phyloP scores from a whole-genome alignment of 164 flowering plant species.

The Umbellularia californica region DNA sequence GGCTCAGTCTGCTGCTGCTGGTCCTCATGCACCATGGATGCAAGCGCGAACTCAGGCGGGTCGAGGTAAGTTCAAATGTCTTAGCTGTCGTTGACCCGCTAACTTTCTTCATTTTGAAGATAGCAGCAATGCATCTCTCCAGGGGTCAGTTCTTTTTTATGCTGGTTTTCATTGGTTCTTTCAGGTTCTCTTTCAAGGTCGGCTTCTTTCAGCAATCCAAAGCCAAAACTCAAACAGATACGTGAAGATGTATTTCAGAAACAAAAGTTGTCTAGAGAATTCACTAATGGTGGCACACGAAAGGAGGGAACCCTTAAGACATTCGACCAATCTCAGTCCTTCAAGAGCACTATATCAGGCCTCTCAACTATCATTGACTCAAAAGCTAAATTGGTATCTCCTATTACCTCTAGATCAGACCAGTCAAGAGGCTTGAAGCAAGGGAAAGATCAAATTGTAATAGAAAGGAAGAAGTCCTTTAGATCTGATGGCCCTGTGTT shows the following conservation, averaged over 20 bases:
- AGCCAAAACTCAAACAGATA: slow-evolving; percentile 45
- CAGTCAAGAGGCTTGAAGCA: slow-evolving; percentile 45
- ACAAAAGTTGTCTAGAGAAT: too few relatives aligned
- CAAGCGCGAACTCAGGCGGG: slow-evolving; percentile 30
- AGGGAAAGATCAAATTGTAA: slow-evolving; percentile 32
- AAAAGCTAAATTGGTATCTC: slow-evolving; percentile 1
- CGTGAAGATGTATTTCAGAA: too few relatives aligned
- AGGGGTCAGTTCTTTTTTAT: not conserved
- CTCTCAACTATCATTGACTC: too few relatives aligned
- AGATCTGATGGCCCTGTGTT: slow-evolving; percentile 30
- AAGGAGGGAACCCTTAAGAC: too few relatives aligned
- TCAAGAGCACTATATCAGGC: too few relatives aligned
- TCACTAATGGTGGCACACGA: too few relatives aligned
- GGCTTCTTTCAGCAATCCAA: slow-evolving; percentile 47
- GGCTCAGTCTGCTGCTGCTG: slow-evolving; percentile 26
- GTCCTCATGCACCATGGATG: slow-evolving; percentile 11
- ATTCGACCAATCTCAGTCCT: too few relatives aligned
- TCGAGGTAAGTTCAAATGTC: slow-evolving; percentile 21
- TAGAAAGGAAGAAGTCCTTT: slow-evolving; percentile 49
- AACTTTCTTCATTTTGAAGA: not conserved
- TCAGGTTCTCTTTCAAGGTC: slow-evolving; percentile 70
- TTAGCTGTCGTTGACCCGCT: not conserved
- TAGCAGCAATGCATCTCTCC: too few relatives aligned
- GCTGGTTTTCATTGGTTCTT: not conserved
- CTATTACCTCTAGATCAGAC: slow-evolving; percentile 29